Percentiles rank a stretch among this genome's conserved stretches.
Conservation (phyloP, 202 grass and related monocot genomes). For the Carex sylvatica region DNA sequence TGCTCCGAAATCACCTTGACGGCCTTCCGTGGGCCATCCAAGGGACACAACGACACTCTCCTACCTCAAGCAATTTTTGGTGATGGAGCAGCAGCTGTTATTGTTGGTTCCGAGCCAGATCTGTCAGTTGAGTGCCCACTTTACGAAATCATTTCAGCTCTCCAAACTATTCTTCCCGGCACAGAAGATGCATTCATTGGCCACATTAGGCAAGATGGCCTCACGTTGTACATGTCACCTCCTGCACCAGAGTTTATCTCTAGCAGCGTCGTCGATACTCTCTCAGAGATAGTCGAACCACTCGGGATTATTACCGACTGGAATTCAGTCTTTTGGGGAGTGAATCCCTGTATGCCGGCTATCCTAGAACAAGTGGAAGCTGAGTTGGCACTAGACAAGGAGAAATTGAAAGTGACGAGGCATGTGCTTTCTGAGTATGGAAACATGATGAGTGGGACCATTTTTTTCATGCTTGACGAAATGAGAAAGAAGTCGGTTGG, state of each 20-base stretch:
- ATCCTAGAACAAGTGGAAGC: slow-evolving; percentile 30
- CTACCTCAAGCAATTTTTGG: background rate
- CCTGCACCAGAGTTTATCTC: background rate
- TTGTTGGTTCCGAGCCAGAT: slow-evolving; percentile 19
- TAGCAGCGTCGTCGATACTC: background rate
- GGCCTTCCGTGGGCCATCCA: slow-evolving; percentile 20
- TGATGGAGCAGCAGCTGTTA: slow-evolving; percentile 17
- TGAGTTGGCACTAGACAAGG: slow-evolving; percentile 5
- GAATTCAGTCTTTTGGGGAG: slow-evolving; percentile 31
- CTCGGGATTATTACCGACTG: slow-evolving; percentile 11
- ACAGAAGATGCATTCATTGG: slow-evolving; percentile 14
- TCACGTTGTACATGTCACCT: slow-evolving; percentile 17
- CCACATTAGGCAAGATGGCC: slow-evolving; percentile 7
- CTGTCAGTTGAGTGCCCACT: slow-evolving; percentile 4
- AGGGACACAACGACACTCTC: background rate
- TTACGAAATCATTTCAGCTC: slow-evolving; percentile 11
- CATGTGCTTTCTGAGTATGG: slow-evolving; percentile 33
- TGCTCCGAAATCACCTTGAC: slow-evolving; percentile 17
- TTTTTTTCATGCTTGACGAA: slow-evolving; percentile 35
- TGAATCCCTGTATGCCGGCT: slow-evolving; percentile 28
- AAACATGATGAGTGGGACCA: slow-evolving; percentile 32
- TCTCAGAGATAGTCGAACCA: background rate
- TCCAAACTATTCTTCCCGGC: slow-evolving; percentile 6
- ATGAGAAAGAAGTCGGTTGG: slow-evolving; percentile 25
- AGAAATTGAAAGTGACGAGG: slow-evolving; percentile 28